Evolutionary conservation across 495 filamentous ascomycete genomes (phyloP), one percentile per base, ranked within the genome.

Genomic region (Clavariopsis aquatica): DNA sequence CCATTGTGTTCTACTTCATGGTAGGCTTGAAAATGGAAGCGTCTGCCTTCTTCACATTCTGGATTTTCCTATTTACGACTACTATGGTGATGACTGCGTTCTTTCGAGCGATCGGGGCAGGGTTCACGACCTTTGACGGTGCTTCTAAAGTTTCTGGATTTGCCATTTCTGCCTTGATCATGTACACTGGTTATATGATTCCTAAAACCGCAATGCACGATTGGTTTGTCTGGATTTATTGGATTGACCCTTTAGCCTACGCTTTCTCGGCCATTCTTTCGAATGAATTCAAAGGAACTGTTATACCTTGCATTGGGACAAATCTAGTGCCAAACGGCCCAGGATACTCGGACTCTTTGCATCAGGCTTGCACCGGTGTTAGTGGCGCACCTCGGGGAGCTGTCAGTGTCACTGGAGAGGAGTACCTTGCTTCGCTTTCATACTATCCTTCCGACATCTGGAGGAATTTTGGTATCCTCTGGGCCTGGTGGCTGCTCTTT

Each of bases 1-100:
- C 82, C 67, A 65, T 85, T 27, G 78, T 83, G 9, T 75, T 85
- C 51, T 88, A 87, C 68, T 87, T 76, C 82, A n/a, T 76, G 81
- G 2, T 69, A 87, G 41, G 77, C 78, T 38, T 78, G 78, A 45
- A 76, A 78, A 46, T 76, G 83, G 4, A 79, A 72, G 15, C 79
- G 83, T 38, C 23, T 17, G 29, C 49, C 9, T 89, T 89, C 69
- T 89, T 89, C 68, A 78, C 74, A 12, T 47, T 13, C 53, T 55
- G 51, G 51, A 26, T 89, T 5, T 77, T 86, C 36, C 76, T 77
- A 1, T 85, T 83, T 54, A 57, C 84, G 15, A 75, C 75, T 28
- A 84, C 80, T 12, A 76, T 89, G 19, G 78, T 83, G 36, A 87
- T 89, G 83, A 78, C 79, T 22, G 73, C 74, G 0, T 71, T 82